These are phyloP conservation scores for Beta vulgaris DNA, from an alignment of 148 eudicot species.

Conservation along the genomic window DNA sequence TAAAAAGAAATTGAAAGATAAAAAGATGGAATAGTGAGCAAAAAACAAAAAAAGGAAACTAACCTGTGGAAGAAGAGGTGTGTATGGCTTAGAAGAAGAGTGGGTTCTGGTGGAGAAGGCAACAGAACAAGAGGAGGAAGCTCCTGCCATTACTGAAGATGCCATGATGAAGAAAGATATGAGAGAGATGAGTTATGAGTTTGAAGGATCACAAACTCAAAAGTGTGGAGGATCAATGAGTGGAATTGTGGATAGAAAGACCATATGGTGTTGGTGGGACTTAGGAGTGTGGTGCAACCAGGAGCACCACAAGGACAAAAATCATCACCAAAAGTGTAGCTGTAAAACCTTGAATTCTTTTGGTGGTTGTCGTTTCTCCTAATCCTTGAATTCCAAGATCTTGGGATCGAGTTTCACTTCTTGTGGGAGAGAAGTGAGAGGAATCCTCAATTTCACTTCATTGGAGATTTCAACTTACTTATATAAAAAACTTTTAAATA, in stretches of 20 bases:
- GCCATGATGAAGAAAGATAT: constrained; percentile 38
- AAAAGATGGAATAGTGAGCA: neutral
- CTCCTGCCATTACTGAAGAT: constrained; percentile 45
- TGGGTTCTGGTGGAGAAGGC: constrained; percentile 40
- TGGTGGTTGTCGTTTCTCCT: too few species aligned
- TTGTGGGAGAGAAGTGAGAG: too few species aligned
- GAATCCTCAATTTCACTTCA: too few species aligned
- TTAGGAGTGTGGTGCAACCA: constrained; percentile 5
- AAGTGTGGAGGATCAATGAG: neutral
- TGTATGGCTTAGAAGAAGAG: constrained; percentile 20
- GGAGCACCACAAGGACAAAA: constrained; percentile 1
- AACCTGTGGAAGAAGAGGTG: constrained; percentile 40
- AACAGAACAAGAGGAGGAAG: constrained; percentile 45
- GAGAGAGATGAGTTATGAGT: neutral
- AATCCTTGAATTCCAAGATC: too few species aligned
- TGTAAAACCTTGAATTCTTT: too few species aligned
- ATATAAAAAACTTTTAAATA: too few species aligned
- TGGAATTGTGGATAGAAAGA: neutral
- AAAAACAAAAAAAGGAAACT: constrained; percentile 20
- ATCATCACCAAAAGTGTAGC: too few species aligned
- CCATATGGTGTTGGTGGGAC: neutral
- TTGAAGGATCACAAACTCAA: neutral
- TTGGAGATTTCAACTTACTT: too few species aligned
- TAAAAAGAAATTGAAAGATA: neutral
- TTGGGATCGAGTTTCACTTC: too few species aligned